Base-by-base conservation (phyloP, 306 rosid genomes). In the Rosa multiflora region DNA sequence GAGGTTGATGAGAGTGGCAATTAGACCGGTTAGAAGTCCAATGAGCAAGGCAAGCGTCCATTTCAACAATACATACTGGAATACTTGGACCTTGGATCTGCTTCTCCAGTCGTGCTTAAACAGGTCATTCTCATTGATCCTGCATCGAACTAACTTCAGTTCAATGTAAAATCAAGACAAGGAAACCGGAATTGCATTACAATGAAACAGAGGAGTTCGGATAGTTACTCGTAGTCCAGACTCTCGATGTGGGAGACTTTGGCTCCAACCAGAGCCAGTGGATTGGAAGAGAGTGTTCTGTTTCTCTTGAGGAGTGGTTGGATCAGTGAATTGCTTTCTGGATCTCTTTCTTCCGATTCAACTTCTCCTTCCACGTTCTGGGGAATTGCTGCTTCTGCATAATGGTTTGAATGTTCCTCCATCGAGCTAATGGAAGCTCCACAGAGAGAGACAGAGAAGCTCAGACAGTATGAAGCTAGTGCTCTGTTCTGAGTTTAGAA, bases 91-190 rank as follows among this genome's bases (percentile, higher is more conserved):
- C 82, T 70, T 90, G 83, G 98, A 86, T 88, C 96, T 90, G 82
- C 90, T 91, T 70, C 98, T 91, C 97, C 98, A 91, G 69, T 91
- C 98, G 9, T 94, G 97, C 82, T 91, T 94, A 87, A 94, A 91
- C 46, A 91, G 82, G 82, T 94, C 92, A 63, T 94, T 94, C 91
- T 94, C 97, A 58, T 94, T 94, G 74, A 94, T 94, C 87, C 98
- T 94, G 93, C 88, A 88, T 40, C 68, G 76, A 5, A 69, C 23
- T 53, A 61, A 62, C 79, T 12, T 46, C 74, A 69, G 42, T 55
- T 79, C 67, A 56, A 68, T 9, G 9, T 40, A 4, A 70, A 61
- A 51, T 67, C 46, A 35, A 21, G 9, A 21, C 8, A 64, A 70
- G 10, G 6, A 74, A 55, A 44, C 37, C 17, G 1, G 17, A 47